phyloP scores from a whole-genome alignment of 1,284 basidiomycete species.

The Filobasidium uniguttulatum region DNA sequence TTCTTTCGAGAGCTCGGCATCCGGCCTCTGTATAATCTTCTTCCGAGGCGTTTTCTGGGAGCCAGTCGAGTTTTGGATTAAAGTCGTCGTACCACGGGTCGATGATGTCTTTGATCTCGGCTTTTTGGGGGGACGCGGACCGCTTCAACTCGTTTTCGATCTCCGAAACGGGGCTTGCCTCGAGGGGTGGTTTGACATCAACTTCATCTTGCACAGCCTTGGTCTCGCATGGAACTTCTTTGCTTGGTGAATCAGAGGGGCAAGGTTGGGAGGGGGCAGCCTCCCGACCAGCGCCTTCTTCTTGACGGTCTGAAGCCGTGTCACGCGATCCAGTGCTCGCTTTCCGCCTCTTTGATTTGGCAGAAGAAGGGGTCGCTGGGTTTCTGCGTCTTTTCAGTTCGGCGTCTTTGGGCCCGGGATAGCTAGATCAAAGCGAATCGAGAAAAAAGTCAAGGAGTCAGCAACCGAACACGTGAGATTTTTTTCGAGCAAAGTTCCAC shows the following conservation, averaged over 20 bases:
- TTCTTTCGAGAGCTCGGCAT: constrained; percentile 72
- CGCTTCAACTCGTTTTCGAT: no score
- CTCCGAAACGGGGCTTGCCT: constrained; percentile 1
- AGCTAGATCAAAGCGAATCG: no score
- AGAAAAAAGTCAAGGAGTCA: neutral
- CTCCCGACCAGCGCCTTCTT: no score
- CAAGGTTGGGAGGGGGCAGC: no score
- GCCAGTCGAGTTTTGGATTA: constrained; percentile 57
- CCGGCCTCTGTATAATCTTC: constrained; percentile 72
- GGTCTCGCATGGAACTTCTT: neutral
- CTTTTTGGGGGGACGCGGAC: no score
- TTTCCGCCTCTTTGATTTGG: no score
- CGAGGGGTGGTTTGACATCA: neutral
- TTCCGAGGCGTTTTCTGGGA: constrained; percentile 54
- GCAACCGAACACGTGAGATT: neutral
- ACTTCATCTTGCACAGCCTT: neutral
- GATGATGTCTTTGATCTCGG: constrained; percentile 2
- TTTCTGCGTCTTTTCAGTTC: constrained; percentile 2
- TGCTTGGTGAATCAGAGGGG: no score
- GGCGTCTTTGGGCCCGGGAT: neutral
- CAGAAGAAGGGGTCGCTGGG: no score
- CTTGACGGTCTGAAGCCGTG: no score
- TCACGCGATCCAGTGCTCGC: no score
- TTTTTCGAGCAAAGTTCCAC: neutral
- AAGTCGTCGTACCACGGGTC: constrained; percentile 51